These are phyloP conservation scores for Globisporangium cylindrosporum DNA, from an alignment of 352 stramenopile species.

Conservation along the genomic window DNA sequence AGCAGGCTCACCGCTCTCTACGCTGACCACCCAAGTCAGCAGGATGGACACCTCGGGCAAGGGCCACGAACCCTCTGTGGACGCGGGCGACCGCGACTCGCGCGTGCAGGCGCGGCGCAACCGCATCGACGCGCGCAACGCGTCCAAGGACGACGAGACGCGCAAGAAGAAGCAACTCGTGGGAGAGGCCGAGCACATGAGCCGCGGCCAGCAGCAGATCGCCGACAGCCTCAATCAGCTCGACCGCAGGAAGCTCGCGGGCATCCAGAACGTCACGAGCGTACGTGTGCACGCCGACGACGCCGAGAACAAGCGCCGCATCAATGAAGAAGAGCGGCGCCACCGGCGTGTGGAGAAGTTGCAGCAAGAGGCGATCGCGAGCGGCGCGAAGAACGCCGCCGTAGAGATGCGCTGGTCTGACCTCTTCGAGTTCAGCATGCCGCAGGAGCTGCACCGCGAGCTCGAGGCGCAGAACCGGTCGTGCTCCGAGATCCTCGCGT, in stretches of 20 bases:
- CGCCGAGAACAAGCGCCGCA: conserved; percentile 82
- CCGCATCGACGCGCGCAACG: conserved; percentile 77
- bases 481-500: conserved; percentile 89
- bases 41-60: conserved; percentile 31
- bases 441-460: conserved; percentile 90
- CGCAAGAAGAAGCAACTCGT: conserved; percentile 69
- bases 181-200: conserved; percentile 63
- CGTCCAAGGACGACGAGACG: conserved; percentile 74
- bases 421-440: conserved; percentile 91
- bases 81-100: conserved; percentile 51
- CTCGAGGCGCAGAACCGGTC: conserved; percentile 85
- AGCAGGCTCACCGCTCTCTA: background rate
- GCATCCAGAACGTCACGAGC: conserved; percentile 90
- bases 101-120: conserved; percentile 61
- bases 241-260: conserved; percentile 63
- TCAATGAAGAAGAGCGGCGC: conserved; percentile 89
- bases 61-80: conserved; percentile 31
- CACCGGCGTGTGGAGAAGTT: conserved; percentile 81
- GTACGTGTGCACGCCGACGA: conserved; percentile 91
- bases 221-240: conserved; percentile 76
- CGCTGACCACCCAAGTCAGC: background rate
- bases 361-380: conserved; percentile 91
- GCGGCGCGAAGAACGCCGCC: conserved; percentile 88
- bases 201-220: conserved; percentile 72
- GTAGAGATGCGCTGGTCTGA: conserved; percentile 93